These are phyloP conservation scores for Geum urbanum DNA, from an alignment of 306 rosid genomes.

Conservation along the genomic window DNA sequence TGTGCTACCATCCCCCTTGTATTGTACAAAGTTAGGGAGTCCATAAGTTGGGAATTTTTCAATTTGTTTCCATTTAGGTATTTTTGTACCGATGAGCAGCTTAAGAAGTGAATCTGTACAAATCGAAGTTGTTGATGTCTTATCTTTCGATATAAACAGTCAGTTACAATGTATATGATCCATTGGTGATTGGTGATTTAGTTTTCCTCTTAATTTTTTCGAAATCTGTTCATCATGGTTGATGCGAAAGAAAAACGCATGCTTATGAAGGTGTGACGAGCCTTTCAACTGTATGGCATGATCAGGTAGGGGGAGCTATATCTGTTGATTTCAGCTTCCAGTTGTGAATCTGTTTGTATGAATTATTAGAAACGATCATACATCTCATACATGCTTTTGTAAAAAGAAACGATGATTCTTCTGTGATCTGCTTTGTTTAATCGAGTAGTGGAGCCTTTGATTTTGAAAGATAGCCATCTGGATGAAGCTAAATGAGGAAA, in stretches of 20 bases:
- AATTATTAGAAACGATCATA: background rate
- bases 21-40: constrained; percentile 35
- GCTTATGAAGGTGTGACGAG: background rate
- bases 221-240: background rate
- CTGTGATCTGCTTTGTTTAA: background rate
- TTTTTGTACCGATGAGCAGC: constrained; percentile 31
- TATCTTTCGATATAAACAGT: background rate
- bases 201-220: background rate
- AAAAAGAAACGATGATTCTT: background rate
- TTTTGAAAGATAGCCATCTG: background rate
- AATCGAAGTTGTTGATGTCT: constrained; percentile 35
- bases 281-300: background rate
- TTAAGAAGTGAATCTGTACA: constrained; percentile 43
- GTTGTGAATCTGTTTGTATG: background rate
- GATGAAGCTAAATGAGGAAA: background rate
- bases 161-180: constrained; percentile 10
- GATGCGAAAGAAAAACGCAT: background rate
- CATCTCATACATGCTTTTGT: background rate
- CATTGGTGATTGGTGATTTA: background rate
- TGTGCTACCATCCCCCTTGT: constrained; percentile 24
- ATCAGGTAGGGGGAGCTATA: background rate
- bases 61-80: constrained; percentile 27
- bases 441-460: background rate
- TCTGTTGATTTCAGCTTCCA: background rate
- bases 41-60: constrained; percentile 21